Percentiles rank a stretch among this genome's conserved stretches.
These are phyloP conservation scores for Coix lacrymajobi DNA, from an alignment of 176 grass and related monocot species.

Conservation along the genomic window DNA sequence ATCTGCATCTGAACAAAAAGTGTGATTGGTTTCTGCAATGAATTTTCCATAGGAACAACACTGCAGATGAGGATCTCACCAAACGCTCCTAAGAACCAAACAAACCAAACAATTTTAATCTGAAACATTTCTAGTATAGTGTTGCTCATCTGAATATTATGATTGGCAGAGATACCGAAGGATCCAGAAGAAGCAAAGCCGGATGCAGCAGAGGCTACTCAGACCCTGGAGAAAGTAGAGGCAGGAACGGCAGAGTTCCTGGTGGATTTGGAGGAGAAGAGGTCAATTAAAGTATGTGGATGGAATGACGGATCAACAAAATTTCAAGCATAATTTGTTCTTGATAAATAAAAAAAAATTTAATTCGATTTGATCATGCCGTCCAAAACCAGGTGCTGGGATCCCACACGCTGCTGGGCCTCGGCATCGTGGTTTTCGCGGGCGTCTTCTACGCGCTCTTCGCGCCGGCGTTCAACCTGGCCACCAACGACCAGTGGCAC, in stretches of 20 bases:
- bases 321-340: not conserved
- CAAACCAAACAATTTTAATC: not conserved
- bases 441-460: conserved; percentile 91
- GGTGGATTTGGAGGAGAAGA: conserved; percentile 53
- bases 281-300: conserved; percentile 75
- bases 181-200: conserved; percentile 37
- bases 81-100: not conserved
- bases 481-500: conserved; percentile 90
- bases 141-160: not conserved
- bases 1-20: not conserved
- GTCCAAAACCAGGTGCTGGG: conserved; percentile 31
- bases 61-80: conserved; percentile 15
- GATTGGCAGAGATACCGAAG: conserved; percentile 23
- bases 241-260: conserved; percentile 83
- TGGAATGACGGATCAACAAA: not conserved
- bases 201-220: not conserved
- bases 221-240: conserved; percentile 30
- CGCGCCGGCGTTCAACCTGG: conserved; percentile 81
- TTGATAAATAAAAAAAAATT: not conserved
- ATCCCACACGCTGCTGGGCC: conserved; percentile 51
- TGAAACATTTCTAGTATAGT: not conserved
- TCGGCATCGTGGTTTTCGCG: conserved; percentile 68
- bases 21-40: too few species aligned
- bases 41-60: conserved; percentile 6
- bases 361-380: not conserved